Base-by-base conservation (phyloP, 208 protist species). In the Trypanosoma platydactyli region DNA sequence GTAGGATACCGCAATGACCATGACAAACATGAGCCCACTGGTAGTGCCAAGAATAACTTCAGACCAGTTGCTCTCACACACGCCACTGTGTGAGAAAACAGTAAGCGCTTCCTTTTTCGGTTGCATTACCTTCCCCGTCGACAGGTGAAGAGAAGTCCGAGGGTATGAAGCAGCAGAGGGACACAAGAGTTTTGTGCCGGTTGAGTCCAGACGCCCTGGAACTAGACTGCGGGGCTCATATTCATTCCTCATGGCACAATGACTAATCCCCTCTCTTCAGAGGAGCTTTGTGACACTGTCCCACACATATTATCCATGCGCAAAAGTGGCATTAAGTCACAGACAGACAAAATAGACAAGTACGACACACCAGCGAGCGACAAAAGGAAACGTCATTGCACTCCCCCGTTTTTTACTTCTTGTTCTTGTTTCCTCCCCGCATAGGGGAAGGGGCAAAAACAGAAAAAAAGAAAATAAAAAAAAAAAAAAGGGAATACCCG, bases 31-130 rank as follows among this genome's bases (percentile, higher is more conserved):
- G 40, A 92, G 64, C 12, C 71, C 79, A 7, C 78, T 84, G 11
- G 83, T 89, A 29, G 76, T 73, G 0, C 79, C 79, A 22, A 80
- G 49, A 29, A 84, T 58, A 16, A 89, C 77, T 50, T 79, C 48
- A 30, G 70, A 72, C 86, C 83, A 86, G 55, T 80, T 65, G 11
- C 62, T 18, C 11, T 30, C 30, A 58, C 84, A 86, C 22, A 40
- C 42, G 22, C 22, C 22, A 49, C 0, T 18, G 5, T 2, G n/a
- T 24, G 44, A 3, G 24, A 45, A 2, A 18, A 45, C 11, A 42
- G 52, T 38, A 24, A 45, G 12, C 9, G 38, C 27, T 30, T 33
- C 41, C 24, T 46, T 45, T 20, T 2, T 45, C 5, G 18, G 12
- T n/a, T 6, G 60, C 24, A 40, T 16, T n/a, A 16, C 29, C 6